phyloP scores from a whole-genome alignment of 495 filamentous ascomycete species.

The Xylaria nigripes region DNA sequence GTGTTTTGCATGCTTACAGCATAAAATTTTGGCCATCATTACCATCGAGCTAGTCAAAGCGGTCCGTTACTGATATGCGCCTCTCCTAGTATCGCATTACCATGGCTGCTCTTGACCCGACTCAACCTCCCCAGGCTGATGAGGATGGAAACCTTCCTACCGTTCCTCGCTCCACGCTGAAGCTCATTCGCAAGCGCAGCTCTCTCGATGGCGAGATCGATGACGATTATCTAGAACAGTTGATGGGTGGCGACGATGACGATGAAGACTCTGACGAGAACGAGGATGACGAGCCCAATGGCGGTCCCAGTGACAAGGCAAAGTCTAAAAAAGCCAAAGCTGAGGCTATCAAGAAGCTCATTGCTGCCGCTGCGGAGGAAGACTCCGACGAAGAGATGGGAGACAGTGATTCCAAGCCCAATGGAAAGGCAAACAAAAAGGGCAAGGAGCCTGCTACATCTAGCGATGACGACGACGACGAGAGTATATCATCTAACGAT shows the following conservation, averaged over 20 bases:
- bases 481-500: constrained; percentile 46
- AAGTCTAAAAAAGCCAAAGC: constrained; percentile 77
- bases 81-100: constrained; percentile 78
- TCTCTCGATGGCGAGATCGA: constrained; percentile 51
- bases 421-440: constrained; percentile 53
- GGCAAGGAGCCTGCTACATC: constrained; percentile 70
- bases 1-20: neutral
- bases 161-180: constrained; percentile 73
- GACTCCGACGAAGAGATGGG: constrained; percentile 51
- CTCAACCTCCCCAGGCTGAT: constrained; percentile 58
- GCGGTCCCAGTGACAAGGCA: constrained; percentile 79
- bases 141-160: constrained; percentile 52
- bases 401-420: constrained; percentile 52
- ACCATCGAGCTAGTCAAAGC: neutral
- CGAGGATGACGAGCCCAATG: constrained; percentile 62
- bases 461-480: constrained; percentile 57
- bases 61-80: constrained; percentile 14
- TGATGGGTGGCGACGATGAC: constrained; percentile 44
- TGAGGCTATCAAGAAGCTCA: constrained; percentile 63
- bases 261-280: constrained; percentile 56
- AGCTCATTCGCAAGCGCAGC: constrained; percentile 65
- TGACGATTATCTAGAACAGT: constrained; percentile 46
- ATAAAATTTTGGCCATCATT: neutral
- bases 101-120: constrained; percentile 96
- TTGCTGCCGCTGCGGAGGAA: constrained; percentile 51